Base-by-base conservation (phyloP, 2,329 filamentous ascomycete species). In the Rutstroemia sp. region DNA sequence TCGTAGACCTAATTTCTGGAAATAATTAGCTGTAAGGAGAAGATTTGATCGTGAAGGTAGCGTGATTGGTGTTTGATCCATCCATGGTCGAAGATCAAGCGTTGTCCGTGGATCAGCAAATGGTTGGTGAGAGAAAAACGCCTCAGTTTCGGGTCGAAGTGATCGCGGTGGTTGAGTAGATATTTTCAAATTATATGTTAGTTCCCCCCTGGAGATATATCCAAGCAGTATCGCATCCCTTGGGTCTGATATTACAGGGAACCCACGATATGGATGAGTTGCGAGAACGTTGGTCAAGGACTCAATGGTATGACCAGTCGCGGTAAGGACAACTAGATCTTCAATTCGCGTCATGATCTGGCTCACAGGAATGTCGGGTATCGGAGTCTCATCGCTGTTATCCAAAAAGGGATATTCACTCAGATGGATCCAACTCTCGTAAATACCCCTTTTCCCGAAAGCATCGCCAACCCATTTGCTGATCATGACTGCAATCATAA, bases 401-500 rank as follows among this genome's bases (percentile, higher is more conserved):
- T 97, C 92, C 54, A 99, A 81, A 73, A 92, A 96, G 0, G 94
- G 94, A 69, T 97, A 99, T 63, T 89, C 90, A 68, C 95, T 94
- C 73, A 96, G 86, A 64, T 91, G 88, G 68, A 99, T 99, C 94
- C 94, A 99, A 54, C 88, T 87, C 71, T 99, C 94, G 75, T 99
- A 99, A 72, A 99, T 97, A 62, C 94, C 91, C 50, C 87, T 84
- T 56, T 89, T 89, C 25, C 89, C 91, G 71, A 99, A 92, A 50
- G 91, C 92, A 71, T 99, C 94, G 67, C 92, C 94, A 25, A 96
- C 90, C 94, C 94, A 99, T 75, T 99, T 99, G 60, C 89, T 89
- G 46, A 97, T 80, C 92, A 99, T 95, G 68, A 99, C 94, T 45
- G 92, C 91, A 61, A 99, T 89, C 94, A 99, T 99, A 71, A 97